Evolutionary conservation across 177 flowering plant genomes (phyloP).

Genomic region (Telopea speciosissima): DNA sequence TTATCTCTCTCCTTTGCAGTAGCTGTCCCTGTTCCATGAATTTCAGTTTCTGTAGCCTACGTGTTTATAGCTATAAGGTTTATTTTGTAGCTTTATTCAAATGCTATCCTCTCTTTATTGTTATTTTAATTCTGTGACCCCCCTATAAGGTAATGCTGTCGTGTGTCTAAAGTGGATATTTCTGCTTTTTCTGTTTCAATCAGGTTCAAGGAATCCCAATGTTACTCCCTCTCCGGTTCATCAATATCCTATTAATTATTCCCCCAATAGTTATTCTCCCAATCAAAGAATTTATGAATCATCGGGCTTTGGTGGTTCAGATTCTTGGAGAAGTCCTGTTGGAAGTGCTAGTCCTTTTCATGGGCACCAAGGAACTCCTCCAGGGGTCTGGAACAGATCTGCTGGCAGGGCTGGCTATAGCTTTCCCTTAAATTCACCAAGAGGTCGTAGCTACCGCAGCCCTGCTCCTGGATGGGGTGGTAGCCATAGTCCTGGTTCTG

Average conservation of each 20-base stretch:
- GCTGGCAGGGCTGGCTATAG: slow-evolving; percentile 15
- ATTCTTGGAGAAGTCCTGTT: slow-evolving; percentile 25
- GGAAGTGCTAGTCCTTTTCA: slow-evolving; percentile 25
- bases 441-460: slow-evolving; percentile 19
- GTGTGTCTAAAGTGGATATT: too few relatives aligned
- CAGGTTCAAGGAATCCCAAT: slow-evolving; percentile 33
- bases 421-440: slow-evolving; percentile 24
- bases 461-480: slow-evolving; percentile 20
- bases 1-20: too few relatives aligned
- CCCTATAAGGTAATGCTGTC: too few relatives aligned
- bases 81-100: too few relatives aligned
- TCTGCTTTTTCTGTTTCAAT: slow-evolving; percentile 1
- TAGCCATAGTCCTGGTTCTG: slow-evolving; percentile 17
- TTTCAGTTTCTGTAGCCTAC: too few relatives aligned
- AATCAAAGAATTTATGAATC: slow-evolving; percentile 22
- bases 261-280: slow-evolving; percentile 16
- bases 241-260: slow-evolving; percentile 26
- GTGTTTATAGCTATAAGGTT: too few relatives aligned
- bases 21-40: too few relatives aligned
- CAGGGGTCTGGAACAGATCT: slow-evolving; percentile 31
- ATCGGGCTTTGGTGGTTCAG: slow-evolving; percentile 15
- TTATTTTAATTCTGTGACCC: too few relatives aligned
- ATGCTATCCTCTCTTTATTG: too few relatives aligned
- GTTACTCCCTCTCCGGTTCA: slow-evolving; percentile 19
- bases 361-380: slow-evolving; percentile 27